Evolutionary conservation across 73 alveolate genomes (phyloP).

Genomic region (Paraurostyla sp.): DNA sequence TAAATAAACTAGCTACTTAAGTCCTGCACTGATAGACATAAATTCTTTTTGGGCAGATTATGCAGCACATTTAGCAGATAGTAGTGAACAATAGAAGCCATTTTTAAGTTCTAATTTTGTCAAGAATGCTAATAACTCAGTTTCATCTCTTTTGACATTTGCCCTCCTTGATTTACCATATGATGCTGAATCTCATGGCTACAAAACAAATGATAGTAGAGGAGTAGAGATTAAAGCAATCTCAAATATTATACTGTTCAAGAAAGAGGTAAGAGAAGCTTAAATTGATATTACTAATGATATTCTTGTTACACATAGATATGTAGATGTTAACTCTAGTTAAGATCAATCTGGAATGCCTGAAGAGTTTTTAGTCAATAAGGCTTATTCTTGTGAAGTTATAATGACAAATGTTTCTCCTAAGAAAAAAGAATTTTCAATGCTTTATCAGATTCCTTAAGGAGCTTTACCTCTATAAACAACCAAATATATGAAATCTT

Average conservation of each 20-base stretch:
- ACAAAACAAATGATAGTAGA: conserved; percentile 77
- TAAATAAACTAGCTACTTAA: conserved; percentile 4
- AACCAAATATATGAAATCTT: conserved; percentile 82
- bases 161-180: conserved; percentile 87
- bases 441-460: conserved; percentile 93
- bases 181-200: conserved; percentile 75
- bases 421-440: conserved; percentile 71
- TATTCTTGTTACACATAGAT: conserved; percentile 88
- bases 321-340: conserved; percentile 69
- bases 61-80: conserved; percentile 73
- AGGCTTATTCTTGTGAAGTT: conserved; percentile 88
- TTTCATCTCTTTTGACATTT: conserved; percentile 68
- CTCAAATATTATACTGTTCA: conserved; percentile 76
- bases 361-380: conserved; percentile 68
- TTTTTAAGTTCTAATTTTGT: conserved; percentile 57
- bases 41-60: conserved; percentile 86
- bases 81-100: background rate
- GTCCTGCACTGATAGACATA: too few relatives aligned
- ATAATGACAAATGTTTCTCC: conserved; percentile 94
- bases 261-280: conserved; percentile 91
- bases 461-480: conserved; percentile 91
- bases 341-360: conserved; percentile 31
- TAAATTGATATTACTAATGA: conserved; percentile 77
- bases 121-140: background rate
- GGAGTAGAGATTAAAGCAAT: conserved; percentile 72